Conservation (phyloP, 768 basidiomycete species). For the Psilocybe azurescens region DNA sequence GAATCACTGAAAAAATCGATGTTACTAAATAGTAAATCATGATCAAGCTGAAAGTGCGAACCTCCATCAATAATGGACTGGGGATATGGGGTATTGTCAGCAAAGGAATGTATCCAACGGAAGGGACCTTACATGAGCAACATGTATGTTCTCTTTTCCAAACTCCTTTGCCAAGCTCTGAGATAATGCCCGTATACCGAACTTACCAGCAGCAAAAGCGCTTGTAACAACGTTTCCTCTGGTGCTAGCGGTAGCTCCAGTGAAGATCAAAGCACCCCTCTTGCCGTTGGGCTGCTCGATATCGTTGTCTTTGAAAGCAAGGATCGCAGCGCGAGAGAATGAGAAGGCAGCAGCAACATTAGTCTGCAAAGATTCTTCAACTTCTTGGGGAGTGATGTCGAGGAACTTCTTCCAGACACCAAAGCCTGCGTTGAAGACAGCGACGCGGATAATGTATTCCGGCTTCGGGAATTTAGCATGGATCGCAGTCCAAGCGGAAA, state of each 20-base stretch:
- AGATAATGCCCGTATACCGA: constrained; percentile 62
- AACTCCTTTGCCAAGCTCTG: constrained; percentile 82
- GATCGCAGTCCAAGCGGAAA: constrained; percentile 51
- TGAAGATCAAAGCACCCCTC: constrained; percentile 71
- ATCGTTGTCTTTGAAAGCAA: constrained; percentile 63
- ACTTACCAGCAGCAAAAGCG: constrained; percentile 68
- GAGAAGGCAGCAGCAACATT: constrained; percentile 66
- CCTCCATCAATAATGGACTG: constrained; percentile 76
- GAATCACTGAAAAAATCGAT: constrained; percentile 34
- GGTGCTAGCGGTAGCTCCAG: constrained; percentile 71
- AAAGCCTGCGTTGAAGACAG: constrained; percentile 66
- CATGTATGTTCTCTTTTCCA: constrained; percentile 76
- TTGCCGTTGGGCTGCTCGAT: constrained; percentile 54
- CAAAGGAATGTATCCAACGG: constrained; percentile 22
- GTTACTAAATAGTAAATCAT: neutral
- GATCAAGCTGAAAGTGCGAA: constrained; percentile 23
- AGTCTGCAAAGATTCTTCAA: constrained; percentile 52
- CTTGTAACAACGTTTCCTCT: constrained; percentile 68
- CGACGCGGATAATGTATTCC: constrained; percentile 57
- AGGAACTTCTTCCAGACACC: constrained; percentile 73
- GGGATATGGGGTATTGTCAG: neutral
- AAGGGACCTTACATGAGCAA: constrained; percentile 65
- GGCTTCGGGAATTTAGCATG: constrained; percentile 52
- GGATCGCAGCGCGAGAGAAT: constrained; percentile 65
- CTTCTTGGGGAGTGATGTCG: constrained; percentile 61